Evolutionary conservation across 2,329 filamentous ascomycete genomes (phyloP).

Genomic region (Raffaelea ambrosiae): DNA sequence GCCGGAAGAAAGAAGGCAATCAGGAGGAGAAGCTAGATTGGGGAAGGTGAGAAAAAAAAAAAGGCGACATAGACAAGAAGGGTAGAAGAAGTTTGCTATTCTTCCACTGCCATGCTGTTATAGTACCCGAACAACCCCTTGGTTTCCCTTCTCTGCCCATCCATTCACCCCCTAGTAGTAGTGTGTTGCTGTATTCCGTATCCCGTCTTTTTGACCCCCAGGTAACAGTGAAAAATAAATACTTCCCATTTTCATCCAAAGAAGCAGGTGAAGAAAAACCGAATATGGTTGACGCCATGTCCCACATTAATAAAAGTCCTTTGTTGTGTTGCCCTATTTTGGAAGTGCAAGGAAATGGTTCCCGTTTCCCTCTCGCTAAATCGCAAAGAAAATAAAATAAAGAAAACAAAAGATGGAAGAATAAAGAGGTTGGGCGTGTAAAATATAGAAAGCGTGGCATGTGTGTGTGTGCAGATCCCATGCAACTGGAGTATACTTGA

Average conservation of each 20-base stretch:
- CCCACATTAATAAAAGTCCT: neutral
- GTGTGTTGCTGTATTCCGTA: neutral
- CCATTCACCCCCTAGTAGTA: too few species aligned
- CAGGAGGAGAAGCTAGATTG: slow-evolving; percentile 9
- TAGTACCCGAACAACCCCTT: too few species aligned
- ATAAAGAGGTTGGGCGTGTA: too few species aligned
- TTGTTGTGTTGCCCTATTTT: neutral
- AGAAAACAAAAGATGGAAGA: too few species aligned
- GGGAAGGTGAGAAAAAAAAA: slow-evolving; percentile 7
- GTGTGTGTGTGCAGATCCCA: too few species aligned
- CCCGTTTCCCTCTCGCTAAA: neutral
- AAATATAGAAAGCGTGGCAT: too few species aligned
- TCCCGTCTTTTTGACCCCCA: neutral
- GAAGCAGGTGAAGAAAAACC: neutral
- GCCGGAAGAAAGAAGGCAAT: slow-evolving; percentile 1
- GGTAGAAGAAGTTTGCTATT: slow-evolving; percentile 1
- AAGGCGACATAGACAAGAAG: slow-evolving; percentile 3
- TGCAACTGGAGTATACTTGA: too few species aligned
- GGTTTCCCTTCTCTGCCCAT: too few species aligned
- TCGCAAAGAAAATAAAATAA: too few species aligned
- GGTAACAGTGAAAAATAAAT: neutral
- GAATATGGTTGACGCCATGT: neutral
- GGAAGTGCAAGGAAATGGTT: neutral
- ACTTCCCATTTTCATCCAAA: neutral
- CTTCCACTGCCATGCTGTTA: neutral